Evolutionary conservation across 2,329 filamentous ascomycete genomes (phyloP).

Genomic region (Didymella lethalis): DNA sequence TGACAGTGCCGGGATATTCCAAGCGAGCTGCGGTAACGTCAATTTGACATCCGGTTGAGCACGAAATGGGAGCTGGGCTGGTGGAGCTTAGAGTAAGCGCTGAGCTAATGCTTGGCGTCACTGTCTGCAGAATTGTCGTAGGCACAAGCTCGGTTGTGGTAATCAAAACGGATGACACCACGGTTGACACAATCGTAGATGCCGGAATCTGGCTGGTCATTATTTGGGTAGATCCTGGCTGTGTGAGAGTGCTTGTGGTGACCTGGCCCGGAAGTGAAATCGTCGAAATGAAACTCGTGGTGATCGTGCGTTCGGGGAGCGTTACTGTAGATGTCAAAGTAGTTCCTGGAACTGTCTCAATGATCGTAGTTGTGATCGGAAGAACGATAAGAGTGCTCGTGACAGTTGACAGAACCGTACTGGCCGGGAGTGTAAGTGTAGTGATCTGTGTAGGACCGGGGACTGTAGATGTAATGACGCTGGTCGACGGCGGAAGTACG

Average conservation of each 20-base stretch:
- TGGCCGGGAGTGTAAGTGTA: constrained; percentile 21
- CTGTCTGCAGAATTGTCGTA: constrained; percentile 35
- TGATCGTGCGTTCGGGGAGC: constrained; percentile 33
- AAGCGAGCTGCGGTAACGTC: constrained; percentile 43
- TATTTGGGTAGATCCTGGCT: constrained; percentile 30
- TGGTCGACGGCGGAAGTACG: constrained; percentile 19
- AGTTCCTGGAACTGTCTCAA: not conserved
- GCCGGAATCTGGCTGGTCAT: constrained; percentile 40
- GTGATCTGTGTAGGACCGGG: constrained; percentile 27
- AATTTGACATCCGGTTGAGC: constrained; percentile 41
- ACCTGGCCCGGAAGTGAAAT: constrained; percentile 26
- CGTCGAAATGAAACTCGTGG: constrained; percentile 37
- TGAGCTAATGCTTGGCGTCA: constrained; percentile 28
- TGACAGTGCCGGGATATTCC: constrained; percentile 39
- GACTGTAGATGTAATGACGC: constrained; percentile 29
- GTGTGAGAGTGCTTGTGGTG: constrained; percentile 12
- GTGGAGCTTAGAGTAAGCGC: constrained; percentile 4
- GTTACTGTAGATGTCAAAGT: constrained; percentile 11
- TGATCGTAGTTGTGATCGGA: constrained; percentile 2
- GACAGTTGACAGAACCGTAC: constrained; percentile 8
- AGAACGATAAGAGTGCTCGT: constrained; percentile 7
- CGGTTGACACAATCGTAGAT: constrained; percentile 31
- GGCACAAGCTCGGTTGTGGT: constrained; percentile 30
- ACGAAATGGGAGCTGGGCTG: constrained; percentile 29
- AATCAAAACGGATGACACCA: constrained; percentile 27